Percentiles rank a stretch among this genome's conserved stretches.
phyloP scores from a whole-genome alignment of 106 monocot genomes.

The Triglochin maritima region DNA sequence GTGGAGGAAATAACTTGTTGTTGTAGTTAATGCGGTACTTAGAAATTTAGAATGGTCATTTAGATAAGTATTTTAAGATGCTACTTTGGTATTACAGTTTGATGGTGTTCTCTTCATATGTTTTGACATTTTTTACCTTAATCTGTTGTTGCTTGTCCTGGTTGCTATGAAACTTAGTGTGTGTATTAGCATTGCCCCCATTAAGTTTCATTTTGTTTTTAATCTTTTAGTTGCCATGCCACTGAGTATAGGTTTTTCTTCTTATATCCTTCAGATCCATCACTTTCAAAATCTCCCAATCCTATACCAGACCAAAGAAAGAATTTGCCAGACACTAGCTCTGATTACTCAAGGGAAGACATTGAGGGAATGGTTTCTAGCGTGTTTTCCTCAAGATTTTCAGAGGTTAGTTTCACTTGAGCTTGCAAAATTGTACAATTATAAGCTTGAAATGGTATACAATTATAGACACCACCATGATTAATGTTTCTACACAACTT shows the following conservation, averaged over 20 bases:
- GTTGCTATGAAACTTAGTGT: too few relatives aligned
- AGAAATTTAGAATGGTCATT: too few relatives aligned
- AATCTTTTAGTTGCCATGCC: background rate
- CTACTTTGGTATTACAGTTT: too few relatives aligned
- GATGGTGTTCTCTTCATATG: too few relatives aligned
- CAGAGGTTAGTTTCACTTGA: constrained; percentile 27
- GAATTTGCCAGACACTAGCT: constrained; percentile 8
- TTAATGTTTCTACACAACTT: background rate
- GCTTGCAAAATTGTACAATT: background rate
- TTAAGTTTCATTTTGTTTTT: background rate
- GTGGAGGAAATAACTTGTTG: background rate
- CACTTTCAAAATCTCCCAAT: constrained; percentile 20
- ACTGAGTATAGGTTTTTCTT: constrained; percentile 1
- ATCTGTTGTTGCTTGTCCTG: too few relatives aligned
- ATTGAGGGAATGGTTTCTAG: constrained; percentile 35
- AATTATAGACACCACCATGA: background rate
- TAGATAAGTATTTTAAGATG: too few relatives aligned
- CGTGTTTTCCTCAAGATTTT: constrained; percentile 45
- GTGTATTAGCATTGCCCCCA: background rate
- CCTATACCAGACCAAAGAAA: constrained; percentile 13
- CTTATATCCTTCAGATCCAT: constrained; percentile 44
- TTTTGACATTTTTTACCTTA: too few relatives aligned
- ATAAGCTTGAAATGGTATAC: background rate
- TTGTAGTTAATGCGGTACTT: too few relatives aligned
- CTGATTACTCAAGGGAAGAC: constrained; percentile 25